Evolutionary conservation across 352 stramenopile species (phyloP).

Genomic region (Globisporangium takayamanum): DNA sequence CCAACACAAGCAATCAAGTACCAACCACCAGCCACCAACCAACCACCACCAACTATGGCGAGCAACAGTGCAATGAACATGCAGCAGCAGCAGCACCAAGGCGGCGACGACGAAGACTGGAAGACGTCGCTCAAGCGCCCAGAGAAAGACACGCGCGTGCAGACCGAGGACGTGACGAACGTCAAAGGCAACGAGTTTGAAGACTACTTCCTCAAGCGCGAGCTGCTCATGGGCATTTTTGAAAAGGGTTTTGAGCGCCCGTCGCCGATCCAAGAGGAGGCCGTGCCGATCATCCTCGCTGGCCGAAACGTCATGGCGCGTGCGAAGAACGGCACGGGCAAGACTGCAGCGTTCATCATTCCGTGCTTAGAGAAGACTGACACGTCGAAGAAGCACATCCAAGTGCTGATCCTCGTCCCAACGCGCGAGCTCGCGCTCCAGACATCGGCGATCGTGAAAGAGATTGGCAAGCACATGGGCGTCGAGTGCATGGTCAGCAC

Average conservation of each 20-base stretch:
- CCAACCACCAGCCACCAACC: not conserved
- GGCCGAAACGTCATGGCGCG: conserved; percentile 97
- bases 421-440: conserved; percentile 98
- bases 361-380: conserved; percentile 99
- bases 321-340: conserved; percentile 99
- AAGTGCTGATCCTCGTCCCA: conserved; percentile 98
- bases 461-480: conserved; percentile 97
- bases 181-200: conserved; percentile 99
- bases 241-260: conserved; percentile 99
- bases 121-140: conserved; percentile 75
- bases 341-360: conserved; percentile 99
- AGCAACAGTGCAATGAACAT: conserved; percentile 6
- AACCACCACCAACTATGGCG: not conserved
- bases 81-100: conserved; percentile 18
- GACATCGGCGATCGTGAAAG: conserved; percentile 97
- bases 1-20: not conserved
- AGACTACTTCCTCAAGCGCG: conserved; percentile 99
- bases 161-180: conserved; percentile 96
- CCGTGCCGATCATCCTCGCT: conserved; percentile 98
- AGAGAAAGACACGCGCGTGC: conserved; percentile 83
- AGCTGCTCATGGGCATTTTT: conserved; percentile 99
- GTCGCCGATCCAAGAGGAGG: conserved; percentile 98
- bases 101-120: conserved; percentile 53
- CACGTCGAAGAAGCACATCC: conserved; percentile 93
- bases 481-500: conserved; percentile 98